Conservation (phyloP, 164 flowering plant species). For the Nelumbo lutea region DNA sequence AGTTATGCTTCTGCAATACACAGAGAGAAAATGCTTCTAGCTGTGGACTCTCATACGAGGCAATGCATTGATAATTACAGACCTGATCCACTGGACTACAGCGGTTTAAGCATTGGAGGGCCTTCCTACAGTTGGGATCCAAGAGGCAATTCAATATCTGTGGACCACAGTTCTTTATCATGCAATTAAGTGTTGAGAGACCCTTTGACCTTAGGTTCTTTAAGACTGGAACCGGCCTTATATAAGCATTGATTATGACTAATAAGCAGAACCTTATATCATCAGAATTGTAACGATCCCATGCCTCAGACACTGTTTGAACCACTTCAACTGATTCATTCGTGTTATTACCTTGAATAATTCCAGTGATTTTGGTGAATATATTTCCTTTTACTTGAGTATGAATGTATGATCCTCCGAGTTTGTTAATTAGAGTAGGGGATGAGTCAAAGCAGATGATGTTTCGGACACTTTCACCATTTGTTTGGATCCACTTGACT, state of each 20-base stretch:
- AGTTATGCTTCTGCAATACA: slow-evolving; percentile 82
- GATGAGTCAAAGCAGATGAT: slow-evolving; percentile 78
- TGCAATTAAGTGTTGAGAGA: slow-evolving; percentile 73
- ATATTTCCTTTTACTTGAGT: slow-evolving; percentile 27
- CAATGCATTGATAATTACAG: slow-evolving; percentile 86
- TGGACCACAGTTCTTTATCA: slow-evolving; percentile 80
- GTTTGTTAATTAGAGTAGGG: slow-evolving; percentile 45
- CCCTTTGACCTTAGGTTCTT: slow-evolving; percentile 84
- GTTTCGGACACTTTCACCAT: slow-evolving; percentile 43
- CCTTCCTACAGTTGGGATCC: slow-evolving; percentile 84
- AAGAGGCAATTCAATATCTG: slow-evolving; percentile 73
- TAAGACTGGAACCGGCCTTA: slow-evolving; percentile 68
- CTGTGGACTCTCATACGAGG: slow-evolving; percentile 80
- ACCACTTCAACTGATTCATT: slow-evolving; percentile 48
- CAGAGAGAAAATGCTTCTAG: slow-evolving; percentile 90
- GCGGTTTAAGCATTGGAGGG: slow-evolving; percentile 80
- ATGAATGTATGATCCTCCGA: slow-evolving; percentile 51
- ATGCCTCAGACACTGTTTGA: slow-evolving; percentile 66
- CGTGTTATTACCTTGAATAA: slow-evolving; percentile 21
- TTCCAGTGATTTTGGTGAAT: slow-evolving; percentile 29
- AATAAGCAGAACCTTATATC: slow-evolving; percentile 85
- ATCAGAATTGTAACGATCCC: slow-evolving; percentile 81
- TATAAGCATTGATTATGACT: slow-evolving; percentile 73
- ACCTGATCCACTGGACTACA: slow-evolving; percentile 96
- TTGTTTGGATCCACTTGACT: slow-evolving; percentile 48